Percentiles rank a stretch among this genome's conserved stretches.
These are phyloP conservation scores for Perilla frutescens DNA, from an alignment of 257 asterid species.

Conservation along the genomic window DNA sequence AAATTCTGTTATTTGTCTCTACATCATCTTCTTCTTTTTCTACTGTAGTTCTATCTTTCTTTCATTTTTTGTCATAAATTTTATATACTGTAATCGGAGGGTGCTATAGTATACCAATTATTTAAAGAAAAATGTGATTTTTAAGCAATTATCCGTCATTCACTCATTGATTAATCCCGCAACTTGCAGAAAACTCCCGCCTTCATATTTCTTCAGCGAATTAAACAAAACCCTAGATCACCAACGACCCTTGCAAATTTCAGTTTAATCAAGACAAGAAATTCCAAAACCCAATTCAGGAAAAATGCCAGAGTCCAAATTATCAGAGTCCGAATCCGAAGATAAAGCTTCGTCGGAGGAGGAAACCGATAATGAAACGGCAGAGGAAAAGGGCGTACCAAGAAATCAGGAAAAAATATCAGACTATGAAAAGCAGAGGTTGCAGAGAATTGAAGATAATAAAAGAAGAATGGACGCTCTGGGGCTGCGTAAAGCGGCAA, in stretches of 20 bases:
- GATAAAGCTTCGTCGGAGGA: constrained; percentile 46
- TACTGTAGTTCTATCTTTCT: too few relatives aligned
- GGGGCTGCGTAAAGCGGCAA: constrained; percentile 79
- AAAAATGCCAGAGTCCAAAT: constrained; percentile 42
- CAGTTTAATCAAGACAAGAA: not conserved
- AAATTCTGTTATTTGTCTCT: too few relatives aligned
- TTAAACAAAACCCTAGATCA: constrained; percentile 15
- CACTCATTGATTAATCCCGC: too few relatives aligned
- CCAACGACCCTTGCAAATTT: not conserved
- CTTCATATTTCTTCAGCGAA: not conserved
- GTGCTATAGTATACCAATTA: too few relatives aligned
- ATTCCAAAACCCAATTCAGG: constrained; percentile 15
- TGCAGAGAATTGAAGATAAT: constrained; percentile 83
- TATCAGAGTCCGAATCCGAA: constrained; percentile 52
- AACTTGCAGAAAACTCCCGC: too few relatives aligned
- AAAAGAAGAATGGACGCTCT: constrained; percentile 80
- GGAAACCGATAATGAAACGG: constrained; percentile 43
- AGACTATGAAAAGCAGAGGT: constrained; percentile 74
- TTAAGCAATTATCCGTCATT: too few relatives aligned
- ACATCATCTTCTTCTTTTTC: too few relatives aligned
- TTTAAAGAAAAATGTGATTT: too few relatives aligned
- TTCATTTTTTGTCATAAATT: too few relatives aligned
- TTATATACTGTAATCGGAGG: too few relatives aligned
- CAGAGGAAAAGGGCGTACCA: constrained; percentile 28
- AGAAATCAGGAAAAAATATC: constrained; percentile 41